These are phyloP conservation scores for Ophiostoma ulmi DNA, from an alignment of 2,329 filamentous ascomycete genomes.

Conservation along the genomic window DNA sequence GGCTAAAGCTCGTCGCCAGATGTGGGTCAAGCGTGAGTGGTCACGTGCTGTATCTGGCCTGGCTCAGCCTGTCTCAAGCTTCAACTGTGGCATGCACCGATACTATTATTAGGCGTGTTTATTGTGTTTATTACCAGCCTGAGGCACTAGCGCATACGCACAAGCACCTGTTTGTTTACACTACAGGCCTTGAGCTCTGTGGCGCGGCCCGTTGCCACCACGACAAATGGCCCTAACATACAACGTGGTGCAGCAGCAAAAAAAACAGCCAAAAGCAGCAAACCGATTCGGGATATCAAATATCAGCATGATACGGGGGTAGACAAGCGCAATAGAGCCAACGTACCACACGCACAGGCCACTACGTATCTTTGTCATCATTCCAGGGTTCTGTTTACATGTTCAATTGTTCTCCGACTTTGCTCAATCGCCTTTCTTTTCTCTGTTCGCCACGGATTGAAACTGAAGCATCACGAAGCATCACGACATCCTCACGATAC, in stretches of 20 bases:
- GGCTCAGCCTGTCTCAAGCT: background rate
- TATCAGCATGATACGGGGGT: background rate
- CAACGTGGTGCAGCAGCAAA: background rate
- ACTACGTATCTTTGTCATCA: background rate
- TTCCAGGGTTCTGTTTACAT: background rate
- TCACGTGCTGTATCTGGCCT: background rate
- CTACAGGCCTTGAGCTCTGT: conserved; percentile 20
- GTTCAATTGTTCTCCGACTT: background rate
- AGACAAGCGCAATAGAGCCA: background rate
- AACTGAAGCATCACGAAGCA: background rate
- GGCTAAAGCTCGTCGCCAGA: conserved; percentile 9
- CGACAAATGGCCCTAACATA: conserved; percentile 28
- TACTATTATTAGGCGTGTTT: background rate
- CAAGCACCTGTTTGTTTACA: conserved; percentile 30
- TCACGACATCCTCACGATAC: background rate
- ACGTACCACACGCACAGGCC: background rate
- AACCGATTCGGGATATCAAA: background rate
- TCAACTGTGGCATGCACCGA: background rate
- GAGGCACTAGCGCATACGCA: conserved; percentile 18
- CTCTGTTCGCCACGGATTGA: background rate
- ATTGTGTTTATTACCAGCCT: conserved; percentile 16
- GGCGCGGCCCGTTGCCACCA: conserved; percentile 30
- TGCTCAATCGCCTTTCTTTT: background rate
- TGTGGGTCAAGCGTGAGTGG: background rate
- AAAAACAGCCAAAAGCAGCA: background rate